Base-by-base conservation (phyloP, 768 basidiomycete genomes). In the Galerina marginata region DNA sequence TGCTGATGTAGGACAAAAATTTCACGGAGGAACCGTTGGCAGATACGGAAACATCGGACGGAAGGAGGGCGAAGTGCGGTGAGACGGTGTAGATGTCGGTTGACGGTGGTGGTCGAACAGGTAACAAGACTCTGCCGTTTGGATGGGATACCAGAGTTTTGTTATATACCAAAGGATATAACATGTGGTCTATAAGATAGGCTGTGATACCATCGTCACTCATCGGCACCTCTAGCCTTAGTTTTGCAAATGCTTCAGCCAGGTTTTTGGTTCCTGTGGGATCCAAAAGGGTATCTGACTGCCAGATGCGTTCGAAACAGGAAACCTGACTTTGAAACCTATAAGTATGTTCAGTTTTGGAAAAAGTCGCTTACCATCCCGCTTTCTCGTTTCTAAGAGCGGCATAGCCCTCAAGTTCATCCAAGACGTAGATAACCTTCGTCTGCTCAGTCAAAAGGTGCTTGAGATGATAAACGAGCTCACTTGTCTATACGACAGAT, bases 241-340 rank as follows among this genome's bases (percentile, higher is more conserved):
- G 66, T 9, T 15, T n/a, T 16, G 59, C 58, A 10, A 81, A 63
- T 6, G 62, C 59, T 29, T 62, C 23, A n/a, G 65, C 64, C 29
- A 81, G 59, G 10, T 56, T 33, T 14, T 33, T 26, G n/a, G 54
- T 46, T 29, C 52, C 51, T 15, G 45, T 3, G 12, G 57, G 10
- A 45, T 68, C 64, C 25, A 78, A 48, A 37, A 76, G 55, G 37
- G 51, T 33, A 37, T 72, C 67, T 0, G 78, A 76, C 63, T 84
- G 79, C 83, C 83, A 86, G 20, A 86, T 81, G 16, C 84, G 79
- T 50, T 84, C 83, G 61, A 83, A 85, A 63, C 80, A 83, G n/a
- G 84, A 84, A 6, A 83, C 76, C 66, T 84, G 77, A 63, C 84
- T 86, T 44, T 25, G 4, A 60, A 23, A 36, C 53, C 46, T 64